Evolutionary conservation across 768 basidiomycete genomes (phyloP).

Genomic region (Tephrocybe sp.): DNA sequence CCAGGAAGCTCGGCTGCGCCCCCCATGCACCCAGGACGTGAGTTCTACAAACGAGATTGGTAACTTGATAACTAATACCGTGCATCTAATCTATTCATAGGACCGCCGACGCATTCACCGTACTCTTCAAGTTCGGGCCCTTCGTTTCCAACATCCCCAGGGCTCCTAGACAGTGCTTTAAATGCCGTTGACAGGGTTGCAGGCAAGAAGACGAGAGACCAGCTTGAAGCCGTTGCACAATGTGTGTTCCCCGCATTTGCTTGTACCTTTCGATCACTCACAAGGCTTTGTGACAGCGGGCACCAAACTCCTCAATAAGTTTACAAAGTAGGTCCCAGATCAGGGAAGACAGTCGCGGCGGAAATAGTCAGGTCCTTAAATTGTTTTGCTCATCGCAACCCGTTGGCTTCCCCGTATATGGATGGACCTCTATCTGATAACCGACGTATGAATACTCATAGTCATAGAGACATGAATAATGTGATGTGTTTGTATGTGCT

Average conservation of each 20-base stretch:
- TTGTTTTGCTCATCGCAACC: no score
- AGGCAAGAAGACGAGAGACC: slow-evolving; percentile 48
- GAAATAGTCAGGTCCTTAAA: no score
- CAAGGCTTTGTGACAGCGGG: slow-evolving; percentile 27
- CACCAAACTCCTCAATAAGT: slow-evolving; percentile 35
- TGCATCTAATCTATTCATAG: slow-evolving; percentile 17
- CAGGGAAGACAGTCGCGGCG: no score
- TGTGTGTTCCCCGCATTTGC: slow-evolving; percentile 38
- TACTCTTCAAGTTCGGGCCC: slow-evolving; percentile 25
- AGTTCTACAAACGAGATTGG: slow-evolving; percentile 19
- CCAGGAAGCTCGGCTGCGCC: slow-evolving; percentile 25
- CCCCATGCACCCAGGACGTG: slow-evolving; percentile 35
- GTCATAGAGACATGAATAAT: no score
- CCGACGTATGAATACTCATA: no score
- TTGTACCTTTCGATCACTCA: slow-evolving; percentile 14
- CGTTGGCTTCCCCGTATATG: no score
- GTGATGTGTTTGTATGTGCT: no score
- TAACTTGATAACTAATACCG: slow-evolving; percentile 5
- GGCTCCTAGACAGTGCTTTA: slow-evolving; percentile 42
- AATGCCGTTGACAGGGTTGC: slow-evolving; percentile 57
- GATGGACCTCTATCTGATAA: no score
- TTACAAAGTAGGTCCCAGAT: slow-evolving; percentile 11
- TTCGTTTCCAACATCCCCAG: slow-evolving; percentile 28
- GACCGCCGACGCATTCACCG: slow-evolving; percentile 22
- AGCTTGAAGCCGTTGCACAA: slow-evolving; percentile 53